Base-by-base conservation (phyloP, 2,329 filamentous ascomycete species). In the Diplodia sapinea region DNA sequence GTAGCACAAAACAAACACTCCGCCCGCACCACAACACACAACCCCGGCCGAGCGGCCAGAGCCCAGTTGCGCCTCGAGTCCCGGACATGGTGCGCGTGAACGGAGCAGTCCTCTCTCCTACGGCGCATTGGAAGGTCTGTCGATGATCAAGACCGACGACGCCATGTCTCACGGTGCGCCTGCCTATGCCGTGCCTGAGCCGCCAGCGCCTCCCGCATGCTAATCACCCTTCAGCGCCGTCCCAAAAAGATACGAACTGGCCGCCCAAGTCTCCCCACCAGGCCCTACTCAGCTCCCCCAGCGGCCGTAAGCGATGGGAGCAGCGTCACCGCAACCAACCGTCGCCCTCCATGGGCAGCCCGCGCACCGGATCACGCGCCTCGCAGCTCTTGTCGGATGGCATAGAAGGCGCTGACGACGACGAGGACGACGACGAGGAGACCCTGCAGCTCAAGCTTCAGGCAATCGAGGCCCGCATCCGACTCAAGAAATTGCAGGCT, bases 401-500 rank as follows among this genome's bases (percentile, higher is more conserved):
- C 26, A 49, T 62, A 47, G 74, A 75, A 17, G 81, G 81, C 4
- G 85, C 88, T 11, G 88, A 89, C 0, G 85, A 87, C n/a, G 74
- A 87, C 17, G 74, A 87, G n/a, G 74, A 76, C 20, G 87, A 96
- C 7, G 94, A 96, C 72, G 94, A 97, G 78, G 94, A 98, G 82
- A 96, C 89, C 1, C 81, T 98, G 40, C 88, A 96, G 75, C 82
- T 99, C 70, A 89, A 96, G 76, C 82, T 98, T 5, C 89, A 94
- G 71, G 93, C 92, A 66, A 96, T 99, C 68, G 90, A 98, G 78
- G 93, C 94, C 7, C 89, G 91, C 69, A 81, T 98, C 64, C 95
- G 90, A 78, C 79, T 98, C 71, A 98, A 97, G 79, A 93, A 90
- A 74, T 81, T 98, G 15, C 91, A 95, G 77, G 89, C 89, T 70